phyloP scores from a whole-genome alignment of 1,139 yeast genomes.

The Meyerozyma guilliermondii region DNA sequence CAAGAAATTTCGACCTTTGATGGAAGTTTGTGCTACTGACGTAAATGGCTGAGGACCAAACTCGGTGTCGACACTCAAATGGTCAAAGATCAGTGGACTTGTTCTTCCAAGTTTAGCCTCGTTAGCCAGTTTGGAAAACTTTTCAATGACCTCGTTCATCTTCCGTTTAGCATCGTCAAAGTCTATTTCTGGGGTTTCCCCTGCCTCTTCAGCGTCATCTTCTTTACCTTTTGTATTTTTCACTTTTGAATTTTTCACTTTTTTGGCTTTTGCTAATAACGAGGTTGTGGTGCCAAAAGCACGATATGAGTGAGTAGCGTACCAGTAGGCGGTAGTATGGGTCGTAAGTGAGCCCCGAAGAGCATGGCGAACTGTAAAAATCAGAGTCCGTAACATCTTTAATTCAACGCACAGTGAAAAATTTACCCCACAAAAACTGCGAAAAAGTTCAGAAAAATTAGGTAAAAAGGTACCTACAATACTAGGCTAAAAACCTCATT shows the following conservation, averaged over 20 bases:
- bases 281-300: constrained; percentile 3
- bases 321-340: not conserved
- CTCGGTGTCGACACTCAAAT: constrained; percentile 47
- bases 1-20: constrained; percentile 64
- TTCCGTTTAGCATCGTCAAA: constrained; percentile 38
- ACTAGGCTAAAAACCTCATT: no score
- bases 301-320: not conserved
- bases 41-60: constrained; percentile 48
- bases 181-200: constrained; percentile 24
- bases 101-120: constrained; percentile 67
- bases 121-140: constrained; percentile 50
- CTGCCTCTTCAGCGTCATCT: constrained; percentile 13
- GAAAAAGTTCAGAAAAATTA: no score
- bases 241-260: constrained; percentile 11
- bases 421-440: not conserved
- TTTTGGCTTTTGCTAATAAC: constrained; percentile 12
- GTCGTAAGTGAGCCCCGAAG: not conserved
- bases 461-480: no score
- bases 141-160: constrained; percentile 46
- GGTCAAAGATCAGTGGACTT: constrained; percentile 62
- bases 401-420: not conserved
- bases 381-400: not conserved
- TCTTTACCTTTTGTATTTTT: constrained; percentile 6
- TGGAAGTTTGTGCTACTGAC: constrained; percentile 68
- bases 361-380: not conserved